Evolutionary conservation across 179 eudicot species (phyloP).

Genomic region (Spergularia azorica): DNA sequence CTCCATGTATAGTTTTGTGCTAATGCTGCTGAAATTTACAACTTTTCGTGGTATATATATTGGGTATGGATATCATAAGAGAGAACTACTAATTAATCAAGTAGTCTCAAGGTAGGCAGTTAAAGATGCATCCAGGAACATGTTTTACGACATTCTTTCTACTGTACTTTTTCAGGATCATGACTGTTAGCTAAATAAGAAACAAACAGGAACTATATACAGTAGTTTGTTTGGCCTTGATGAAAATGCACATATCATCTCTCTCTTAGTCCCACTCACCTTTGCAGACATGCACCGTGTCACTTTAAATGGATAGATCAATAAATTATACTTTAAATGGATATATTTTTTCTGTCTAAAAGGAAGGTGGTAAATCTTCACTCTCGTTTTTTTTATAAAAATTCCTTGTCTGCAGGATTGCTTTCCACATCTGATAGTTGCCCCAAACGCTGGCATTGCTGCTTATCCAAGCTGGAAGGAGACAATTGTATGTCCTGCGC

Average conservation of each 20-base stretch:
- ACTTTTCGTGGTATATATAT: too few relatives aligned
- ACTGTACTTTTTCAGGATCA: too few relatives aligned
- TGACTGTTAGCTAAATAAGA: too few relatives aligned
- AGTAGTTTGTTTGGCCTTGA: not conserved
- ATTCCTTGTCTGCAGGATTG: conserved; percentile 47
- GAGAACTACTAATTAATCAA: too few relatives aligned
- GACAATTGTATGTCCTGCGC: conserved; percentile 56
- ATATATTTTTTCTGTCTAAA: not conserved
- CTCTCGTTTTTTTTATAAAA: not conserved
- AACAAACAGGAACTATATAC: too few relatives aligned
- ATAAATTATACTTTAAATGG: too few relatives aligned
- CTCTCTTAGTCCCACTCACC: not conserved
- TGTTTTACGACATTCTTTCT: too few relatives aligned
- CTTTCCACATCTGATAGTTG: conserved; percentile 65
- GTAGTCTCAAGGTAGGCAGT: too few relatives aligned
- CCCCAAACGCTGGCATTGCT: conserved; percentile 94
- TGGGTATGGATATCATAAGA: too few relatives aligned
- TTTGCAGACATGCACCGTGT: not conserved
- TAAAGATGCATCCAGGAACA: too few relatives aligned
- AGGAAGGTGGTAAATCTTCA: not conserved
- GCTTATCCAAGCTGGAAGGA: conserved; percentile 88
- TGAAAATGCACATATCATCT: not conserved
- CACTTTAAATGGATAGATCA: not conserved
- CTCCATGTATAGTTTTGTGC: not conserved
- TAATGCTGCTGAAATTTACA: too few relatives aligned